These are phyloP conservation scores for Caloboletus firmus DNA, from an alignment of 1,284 basidiomycete genomes.

Conservation along the genomic window DNA sequence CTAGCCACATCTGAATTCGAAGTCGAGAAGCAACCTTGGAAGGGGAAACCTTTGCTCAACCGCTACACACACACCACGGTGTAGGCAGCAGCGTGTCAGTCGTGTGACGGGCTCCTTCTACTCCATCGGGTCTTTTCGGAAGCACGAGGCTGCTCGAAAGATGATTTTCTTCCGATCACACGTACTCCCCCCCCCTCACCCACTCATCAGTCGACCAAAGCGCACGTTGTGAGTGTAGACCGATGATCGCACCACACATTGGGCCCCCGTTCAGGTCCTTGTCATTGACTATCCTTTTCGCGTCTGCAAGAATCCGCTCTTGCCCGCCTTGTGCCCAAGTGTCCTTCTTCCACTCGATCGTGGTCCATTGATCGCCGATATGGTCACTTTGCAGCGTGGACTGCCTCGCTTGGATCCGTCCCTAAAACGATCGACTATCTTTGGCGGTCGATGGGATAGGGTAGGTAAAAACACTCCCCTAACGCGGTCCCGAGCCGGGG, in stretches of 20 bases:
- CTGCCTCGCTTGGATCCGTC: neutral
- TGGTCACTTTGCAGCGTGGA: neutral
- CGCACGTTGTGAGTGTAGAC: neutral
- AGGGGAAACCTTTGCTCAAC: neutral
- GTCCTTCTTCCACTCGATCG: neutral
- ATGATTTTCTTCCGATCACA: neutral
- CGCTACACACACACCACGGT: neutral
- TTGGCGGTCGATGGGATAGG: neutral
- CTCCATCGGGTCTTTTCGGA: neutral
- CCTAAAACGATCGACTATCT: neutral
- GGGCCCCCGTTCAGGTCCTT: neutral
- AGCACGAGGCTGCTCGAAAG: neutral
- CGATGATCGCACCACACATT: slow-evolving; percentile 1
- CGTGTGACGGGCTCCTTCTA: neutral
- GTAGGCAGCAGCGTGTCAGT: neutral
- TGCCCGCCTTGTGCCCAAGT: neutral
- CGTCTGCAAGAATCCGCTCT: neutral
- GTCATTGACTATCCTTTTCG: neutral
- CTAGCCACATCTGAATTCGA: neutral
- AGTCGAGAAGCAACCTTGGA: slow-evolving; percentile 7
- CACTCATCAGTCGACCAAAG: no score
- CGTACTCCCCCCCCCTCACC: no score
- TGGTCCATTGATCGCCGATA: neutral
- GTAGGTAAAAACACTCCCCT: no score
- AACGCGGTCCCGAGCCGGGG: neutral